Percentiles rank a stretch among this genome's conserved stretches.
Conservation (phyloP, 2,329 filamentous ascomycete genomes). For the Trichoderma sp. region DNA sequence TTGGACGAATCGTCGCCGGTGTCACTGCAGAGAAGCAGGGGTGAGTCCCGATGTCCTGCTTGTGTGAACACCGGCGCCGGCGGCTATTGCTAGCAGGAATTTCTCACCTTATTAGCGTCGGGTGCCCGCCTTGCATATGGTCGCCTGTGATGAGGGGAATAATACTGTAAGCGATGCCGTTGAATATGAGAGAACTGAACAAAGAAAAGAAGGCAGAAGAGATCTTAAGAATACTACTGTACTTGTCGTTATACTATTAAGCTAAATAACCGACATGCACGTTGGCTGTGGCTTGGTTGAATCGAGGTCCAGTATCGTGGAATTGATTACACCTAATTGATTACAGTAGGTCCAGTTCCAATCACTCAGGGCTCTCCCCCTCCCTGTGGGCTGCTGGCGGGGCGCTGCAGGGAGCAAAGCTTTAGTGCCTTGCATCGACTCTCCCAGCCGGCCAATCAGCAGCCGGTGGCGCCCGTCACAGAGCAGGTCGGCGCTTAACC, state of each 20-base stretch:
- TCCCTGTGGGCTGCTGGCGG: background rate
- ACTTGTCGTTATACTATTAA: background rate
- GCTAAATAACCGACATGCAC: background rate
- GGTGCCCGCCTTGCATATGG: background rate
- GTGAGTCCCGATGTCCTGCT: background rate
- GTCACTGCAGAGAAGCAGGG: slow-evolving; percentile 1
- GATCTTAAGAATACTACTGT: no score
- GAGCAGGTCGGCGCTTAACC: slow-evolving; percentile 39
- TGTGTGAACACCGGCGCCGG: slow-evolving; percentile 1
- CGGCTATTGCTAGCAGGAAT: background rate
- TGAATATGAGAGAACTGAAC: background rate
- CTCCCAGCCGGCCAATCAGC: slow-evolving; percentile 28
- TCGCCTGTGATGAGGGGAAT: background rate
- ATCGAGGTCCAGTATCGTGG: background rate
- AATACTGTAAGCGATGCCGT: background rate
- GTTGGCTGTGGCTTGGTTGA: background rate
- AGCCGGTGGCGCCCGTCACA: slow-evolving; percentile 13
- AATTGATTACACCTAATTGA: background rate
- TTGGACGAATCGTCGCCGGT: slow-evolving; percentile 4
- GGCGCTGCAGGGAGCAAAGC: slow-evolving; percentile 9
- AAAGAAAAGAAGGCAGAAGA: background rate
- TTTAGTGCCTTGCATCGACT: slow-evolving; percentile 11
- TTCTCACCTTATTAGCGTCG: background rate
- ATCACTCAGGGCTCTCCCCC: background rate
- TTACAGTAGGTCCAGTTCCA: background rate